These are phyloP conservation scores for Auricularia sp. DNA, from an alignment of 768 basidiomycete species.

Conservation along the genomic window DNA sequence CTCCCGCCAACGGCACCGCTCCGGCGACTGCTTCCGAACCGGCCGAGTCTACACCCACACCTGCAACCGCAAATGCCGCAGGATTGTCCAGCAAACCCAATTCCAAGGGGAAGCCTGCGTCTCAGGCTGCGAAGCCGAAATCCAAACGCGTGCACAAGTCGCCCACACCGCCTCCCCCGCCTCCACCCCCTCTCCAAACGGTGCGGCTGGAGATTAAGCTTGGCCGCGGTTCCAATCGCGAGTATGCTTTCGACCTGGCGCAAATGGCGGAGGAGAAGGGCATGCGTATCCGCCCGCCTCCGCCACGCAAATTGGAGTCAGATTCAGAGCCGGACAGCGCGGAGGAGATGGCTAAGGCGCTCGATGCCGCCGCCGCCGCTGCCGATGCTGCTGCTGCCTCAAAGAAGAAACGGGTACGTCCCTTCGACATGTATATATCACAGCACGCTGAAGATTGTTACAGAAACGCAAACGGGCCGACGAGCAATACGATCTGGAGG, in stretches of 20 bases:
- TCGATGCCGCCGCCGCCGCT: slow-evolving; percentile 19
- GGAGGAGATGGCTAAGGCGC: slow-evolving; percentile 14
- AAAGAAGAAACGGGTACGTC: not conserved
- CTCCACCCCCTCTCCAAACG: slow-evolving; percentile 44
- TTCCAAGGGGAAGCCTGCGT: slow-evolving; percentile 34
- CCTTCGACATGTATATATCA: too few relatives aligned
- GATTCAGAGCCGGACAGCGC: slow-evolving; percentile 28
- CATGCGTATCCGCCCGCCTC: slow-evolving; percentile 45
- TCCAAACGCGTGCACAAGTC: slow-evolving; percentile 19
- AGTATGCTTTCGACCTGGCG: slow-evolving; percentile 41
- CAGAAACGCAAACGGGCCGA: slow-evolving; percentile 25
- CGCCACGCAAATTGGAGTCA: slow-evolving; percentile 30
- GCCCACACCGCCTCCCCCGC: slow-evolving; percentile 43
- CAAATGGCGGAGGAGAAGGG: slow-evolving; percentile 49
- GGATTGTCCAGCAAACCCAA: slow-evolving; percentile 34
- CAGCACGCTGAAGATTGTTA: too few relatives aligned
- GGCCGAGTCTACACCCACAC: slow-evolving; percentile 13
- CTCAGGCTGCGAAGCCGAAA: slow-evolving; percentile 30
- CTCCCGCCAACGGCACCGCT: too few relatives aligned
- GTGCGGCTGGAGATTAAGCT: slow-evolving; percentile 59
- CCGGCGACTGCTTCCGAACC: too few relatives aligned
- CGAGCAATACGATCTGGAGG: slow-evolving; percentile 83
- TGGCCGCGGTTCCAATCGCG: slow-evolving; percentile 64
- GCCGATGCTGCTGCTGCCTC: slow-evolving; percentile 4
- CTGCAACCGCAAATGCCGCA: slow-evolving; percentile 20